Evolutionary conservation across 257 asterid species (phyloP).

Genomic region (Nicotiana tabacum): DNA sequence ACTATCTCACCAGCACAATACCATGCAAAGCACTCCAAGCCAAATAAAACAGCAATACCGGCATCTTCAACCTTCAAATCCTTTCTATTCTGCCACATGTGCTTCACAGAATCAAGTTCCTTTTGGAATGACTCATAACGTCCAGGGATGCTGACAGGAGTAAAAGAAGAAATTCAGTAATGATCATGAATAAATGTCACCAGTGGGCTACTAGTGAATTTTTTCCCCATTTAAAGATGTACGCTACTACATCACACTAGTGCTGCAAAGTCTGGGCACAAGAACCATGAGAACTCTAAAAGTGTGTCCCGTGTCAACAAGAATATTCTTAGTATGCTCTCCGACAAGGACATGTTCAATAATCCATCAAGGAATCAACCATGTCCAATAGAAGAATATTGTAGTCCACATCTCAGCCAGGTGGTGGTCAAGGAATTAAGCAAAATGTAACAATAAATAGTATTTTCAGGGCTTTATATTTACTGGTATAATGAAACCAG

Average conservation of each 20-base stretch:
- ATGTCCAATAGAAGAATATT: not conserved
- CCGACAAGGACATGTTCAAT: not conserved
- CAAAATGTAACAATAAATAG: not conserved
- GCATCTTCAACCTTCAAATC: conserved; percentile 86
- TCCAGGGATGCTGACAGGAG: conserved; percentile 63
- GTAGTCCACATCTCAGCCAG: not conserved
- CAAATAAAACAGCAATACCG: conserved; percentile 80
- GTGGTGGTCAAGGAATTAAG: not conserved
- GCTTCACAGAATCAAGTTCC: conserved; percentile 72
- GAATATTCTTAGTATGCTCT: not conserved
- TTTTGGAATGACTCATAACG: conserved; percentile 75
- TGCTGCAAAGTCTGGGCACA: not conserved
- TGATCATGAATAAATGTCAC: not conserved
- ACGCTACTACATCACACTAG: not conserved
- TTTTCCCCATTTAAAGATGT: not conserved
- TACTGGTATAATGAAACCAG: not conserved
- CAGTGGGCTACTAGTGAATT: not conserved
- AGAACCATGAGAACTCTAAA: not conserved
- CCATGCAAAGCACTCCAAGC: conserved; percentile 90
- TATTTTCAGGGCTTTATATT: not conserved
- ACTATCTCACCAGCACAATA: conserved; percentile 90
- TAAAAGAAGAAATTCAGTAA: not conserved
- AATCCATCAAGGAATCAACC: not conserved
- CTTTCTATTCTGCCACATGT: conserved; percentile 73
- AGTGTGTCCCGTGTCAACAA: not conserved